Evolutionary conservation across 176 grass and related monocot genomes (phyloP).

Genomic region (Musa schizocarpa): DNA sequence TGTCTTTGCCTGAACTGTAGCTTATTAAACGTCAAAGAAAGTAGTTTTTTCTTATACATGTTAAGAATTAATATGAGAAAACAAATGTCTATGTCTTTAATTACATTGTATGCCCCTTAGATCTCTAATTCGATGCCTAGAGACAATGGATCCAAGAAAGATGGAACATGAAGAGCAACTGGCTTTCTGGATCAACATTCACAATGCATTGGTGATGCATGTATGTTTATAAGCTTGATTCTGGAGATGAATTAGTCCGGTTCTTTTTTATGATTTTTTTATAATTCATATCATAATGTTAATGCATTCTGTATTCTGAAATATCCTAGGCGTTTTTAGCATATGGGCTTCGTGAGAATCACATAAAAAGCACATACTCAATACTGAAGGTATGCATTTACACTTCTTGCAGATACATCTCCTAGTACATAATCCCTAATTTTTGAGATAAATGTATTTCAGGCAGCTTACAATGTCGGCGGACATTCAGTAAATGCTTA

Average conservation of each 20-base stretch:
- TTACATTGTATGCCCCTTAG: neutral
- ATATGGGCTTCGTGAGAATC: slow-evolving; percentile 36
- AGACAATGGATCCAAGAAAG: slow-evolving; percentile 30
- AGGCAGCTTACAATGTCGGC: slow-evolving; percentile 92
- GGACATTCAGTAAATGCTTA: slow-evolving; percentile 79
- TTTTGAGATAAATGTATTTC: slow-evolving; percentile 24
- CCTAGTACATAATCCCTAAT: neutral
- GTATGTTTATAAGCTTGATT: slow-evolving; percentile 10
- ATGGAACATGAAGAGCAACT: slow-evolving; percentile 30
- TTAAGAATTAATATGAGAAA: neutral
- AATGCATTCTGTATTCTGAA: neutral
- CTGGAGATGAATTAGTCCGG: neutral
- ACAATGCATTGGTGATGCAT: slow-evolving; percentile 45
- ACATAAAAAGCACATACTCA: slow-evolving; percentile 26
- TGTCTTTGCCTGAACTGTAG: neutral
- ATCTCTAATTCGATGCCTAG: slow-evolving; percentile 18
- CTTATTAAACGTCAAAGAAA: neutral
- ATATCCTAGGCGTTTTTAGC: slow-evolving; percentile 30
- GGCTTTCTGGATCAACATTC: slow-evolving; percentile 42
- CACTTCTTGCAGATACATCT: neutral
- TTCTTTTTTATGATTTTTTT: neutral
- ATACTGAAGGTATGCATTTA: slow-evolving; percentile 27
- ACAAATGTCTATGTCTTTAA: neutral
- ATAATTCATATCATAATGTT: neutral
- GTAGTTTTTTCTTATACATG: slow-evolving; percentile 1